Evolutionary conservation across 257 asterid genomes (phyloP).

Genomic region (Nemophila menziesii): DNA sequence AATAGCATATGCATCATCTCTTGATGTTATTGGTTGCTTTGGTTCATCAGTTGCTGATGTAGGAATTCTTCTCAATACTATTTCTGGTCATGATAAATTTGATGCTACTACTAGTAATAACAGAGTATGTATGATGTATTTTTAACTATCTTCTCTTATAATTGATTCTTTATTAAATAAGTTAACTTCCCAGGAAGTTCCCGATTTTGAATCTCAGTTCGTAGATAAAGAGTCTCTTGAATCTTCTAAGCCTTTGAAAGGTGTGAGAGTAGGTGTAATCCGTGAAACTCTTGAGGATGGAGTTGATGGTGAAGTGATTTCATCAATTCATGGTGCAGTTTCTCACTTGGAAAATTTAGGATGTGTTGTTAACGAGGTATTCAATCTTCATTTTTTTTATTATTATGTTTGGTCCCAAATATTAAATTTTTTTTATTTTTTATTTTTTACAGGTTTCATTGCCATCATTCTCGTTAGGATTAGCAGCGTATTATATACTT

Average conservation of each 20-base stretch:
- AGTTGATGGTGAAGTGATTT: conserved; percentile 65
- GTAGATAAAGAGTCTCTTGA: conserved; percentile 36
- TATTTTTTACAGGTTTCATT: conserved; percentile 52
- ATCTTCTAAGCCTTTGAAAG: conserved; percentile 75
- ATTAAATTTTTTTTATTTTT: not conserved
- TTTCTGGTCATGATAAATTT: conserved; percentile 79
- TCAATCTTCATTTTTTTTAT: conserved; percentile 7
- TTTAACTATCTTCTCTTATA: not conserved
- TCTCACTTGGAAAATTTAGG: conserved; percentile 89
- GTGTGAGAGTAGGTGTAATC: conserved; percentile 80
- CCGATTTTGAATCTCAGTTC: conserved; percentile 58
- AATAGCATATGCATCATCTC: conserved; percentile 91
- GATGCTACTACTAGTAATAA: conserved; percentile 92
- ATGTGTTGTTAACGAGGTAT: conserved; percentile 64
- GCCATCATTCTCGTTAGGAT: conserved; percentile 91
- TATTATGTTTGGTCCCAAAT: conserved; percentile 1
- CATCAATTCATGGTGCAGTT: conserved; percentile 57
- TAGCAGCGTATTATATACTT: conserved; percentile 92
- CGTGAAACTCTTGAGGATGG: conserved; percentile 81
- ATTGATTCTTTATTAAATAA: too few relatives aligned
- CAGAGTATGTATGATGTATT: conserved; percentile 27
- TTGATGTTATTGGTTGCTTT: conserved; percentile 95
- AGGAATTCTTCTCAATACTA: conserved; percentile 63
- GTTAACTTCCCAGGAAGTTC: conserved; percentile 57
- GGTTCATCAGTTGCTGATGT: conserved; percentile 97